phyloP scores from a whole-genome alignment of 129 eudicot species.

The Mikania micrantha region DNA sequence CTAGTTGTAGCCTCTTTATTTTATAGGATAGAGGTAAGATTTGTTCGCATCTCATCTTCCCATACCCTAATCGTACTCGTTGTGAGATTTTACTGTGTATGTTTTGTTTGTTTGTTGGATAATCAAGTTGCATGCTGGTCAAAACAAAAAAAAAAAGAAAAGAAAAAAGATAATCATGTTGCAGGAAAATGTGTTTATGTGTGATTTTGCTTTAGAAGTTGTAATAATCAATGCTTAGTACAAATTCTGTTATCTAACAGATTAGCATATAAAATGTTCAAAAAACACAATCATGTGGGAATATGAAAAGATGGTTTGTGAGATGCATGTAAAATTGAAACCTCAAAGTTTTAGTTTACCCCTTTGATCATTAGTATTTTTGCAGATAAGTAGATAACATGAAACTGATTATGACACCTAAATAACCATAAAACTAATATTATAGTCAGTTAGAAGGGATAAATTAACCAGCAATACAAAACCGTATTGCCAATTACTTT shows the following conservation, averaged over 20 bases:
- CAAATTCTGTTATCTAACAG: neutral
- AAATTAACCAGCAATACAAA: no score
- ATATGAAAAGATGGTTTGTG: neutral
- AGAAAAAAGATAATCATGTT: neutral
- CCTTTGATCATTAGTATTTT: neutral
- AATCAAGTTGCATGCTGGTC: no score
- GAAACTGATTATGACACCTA: neutral
- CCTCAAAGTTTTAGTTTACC: neutral
- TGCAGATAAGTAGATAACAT: neutral
- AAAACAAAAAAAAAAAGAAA: no score
- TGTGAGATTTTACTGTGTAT: no score
- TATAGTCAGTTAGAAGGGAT: neutral
- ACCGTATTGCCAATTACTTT: no score
- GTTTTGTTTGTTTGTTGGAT: no score
- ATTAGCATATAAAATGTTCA: neutral
- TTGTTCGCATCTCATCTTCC: no score
- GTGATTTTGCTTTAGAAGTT: neutral
- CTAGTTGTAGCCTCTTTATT: no score
- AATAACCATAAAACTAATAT: neutral
- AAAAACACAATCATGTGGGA: neutral
- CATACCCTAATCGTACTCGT: no score
- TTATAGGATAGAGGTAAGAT: no score
- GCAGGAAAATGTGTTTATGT: no score
- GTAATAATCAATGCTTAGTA: neutral
- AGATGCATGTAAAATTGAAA: neutral